Evolutionary conservation across 202 grass and related monocot species (phyloP), one percentile per base, ranked within the genome.

Genomic region (Elaeis oleifera): DNA sequence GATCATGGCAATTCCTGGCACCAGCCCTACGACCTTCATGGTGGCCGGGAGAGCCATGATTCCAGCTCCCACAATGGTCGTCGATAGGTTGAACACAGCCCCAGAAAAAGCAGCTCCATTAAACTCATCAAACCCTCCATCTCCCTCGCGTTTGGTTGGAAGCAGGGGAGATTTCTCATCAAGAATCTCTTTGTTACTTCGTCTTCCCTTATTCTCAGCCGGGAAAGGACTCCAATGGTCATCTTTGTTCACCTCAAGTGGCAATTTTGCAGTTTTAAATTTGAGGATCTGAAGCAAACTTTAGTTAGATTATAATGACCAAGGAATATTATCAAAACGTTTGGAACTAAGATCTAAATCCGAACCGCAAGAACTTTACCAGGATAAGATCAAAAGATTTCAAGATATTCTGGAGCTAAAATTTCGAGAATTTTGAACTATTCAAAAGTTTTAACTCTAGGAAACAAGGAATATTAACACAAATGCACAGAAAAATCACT

Each of bases 1-100:
- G 49, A 96, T 91, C 81, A 89, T 67, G 66, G 86, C 32, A 1
- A 96, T 80, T 0, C 92, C 87, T 0, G 92, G 92, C 23, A 91
- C 62, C 58, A 96, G 84, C 3, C 87, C 92, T 23, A 96, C 63
- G 64, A 96, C 92, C 70, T 89, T 96, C 92, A 96, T 96, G 49
- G 92, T 91, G 57, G 87, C 92, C 11, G 87, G 92, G 17, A 96
- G 74, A 53, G 92, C 84, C 91, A 96, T 90, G 79, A 96, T 96
- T 19, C 91, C 91, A 0, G 91, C 91, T 27, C 91, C 91, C 16
- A 96, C 91, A 48, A 96, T 83, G 44, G 91, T 96, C 23, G 87
- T 96, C 1, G 91, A 88, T 7, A 96, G 91, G 70, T 96, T 96
- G 68, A 96, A 96, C 21, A 96, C 91, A 50, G 91, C 84, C 6